Base-by-base conservation (phyloP, 352 stramenopile species). In the Blastocystis sp. region DNA sequence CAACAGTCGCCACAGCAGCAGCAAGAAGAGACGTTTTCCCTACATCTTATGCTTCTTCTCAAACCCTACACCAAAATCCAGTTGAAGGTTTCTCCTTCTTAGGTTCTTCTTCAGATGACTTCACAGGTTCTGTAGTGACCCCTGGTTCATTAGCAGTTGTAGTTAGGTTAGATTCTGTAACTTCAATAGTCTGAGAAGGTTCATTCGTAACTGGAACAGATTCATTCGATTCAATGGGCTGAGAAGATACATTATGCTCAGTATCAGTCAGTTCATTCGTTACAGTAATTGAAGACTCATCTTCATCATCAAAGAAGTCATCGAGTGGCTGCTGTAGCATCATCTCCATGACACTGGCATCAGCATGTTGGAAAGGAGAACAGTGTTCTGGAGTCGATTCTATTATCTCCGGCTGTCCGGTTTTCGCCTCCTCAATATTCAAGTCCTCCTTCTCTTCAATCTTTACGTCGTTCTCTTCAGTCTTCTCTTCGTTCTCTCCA, bases 21-120 rank as follows among this genome's bases (percentile, higher is more conserved):
- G 49, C 71, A 42, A 66, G 29, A 21, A 83, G 42, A 21, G 51
- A 39, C 9, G 71, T 35, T 24, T 83, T 83, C 71, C 71, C 71
- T 83, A 83, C 3, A 1, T 24, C 5, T 83, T 4, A 83, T 0
- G 19, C 2, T 21, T 27, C 19, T 9, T n/a, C 16, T 29, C 27
- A 63, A 52, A 19, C 4, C 11, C 54, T 83, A 83, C 71, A 83
- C 43, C 43, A 83, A 21, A 83, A 39, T 0, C 71, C 71, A 14
- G 43, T 52, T 51, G 9, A 67, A 35, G 49, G 39, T 14, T 83
- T 42, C 21, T 80, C 42, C 39, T 80, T 52, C 11, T 63, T 29
- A 19, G 27, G 5, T 42, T 73, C 43, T 6, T 19, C 61, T 73
- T 29, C 21, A 12, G 24, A 6, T 73, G 35, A 9, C 12, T 73